Evolutionary conservation across 768 basidiomycete species (phyloP), one percentile per base, ranked within the genome.

Genomic region (Lanmaoa rubissima): DNA sequence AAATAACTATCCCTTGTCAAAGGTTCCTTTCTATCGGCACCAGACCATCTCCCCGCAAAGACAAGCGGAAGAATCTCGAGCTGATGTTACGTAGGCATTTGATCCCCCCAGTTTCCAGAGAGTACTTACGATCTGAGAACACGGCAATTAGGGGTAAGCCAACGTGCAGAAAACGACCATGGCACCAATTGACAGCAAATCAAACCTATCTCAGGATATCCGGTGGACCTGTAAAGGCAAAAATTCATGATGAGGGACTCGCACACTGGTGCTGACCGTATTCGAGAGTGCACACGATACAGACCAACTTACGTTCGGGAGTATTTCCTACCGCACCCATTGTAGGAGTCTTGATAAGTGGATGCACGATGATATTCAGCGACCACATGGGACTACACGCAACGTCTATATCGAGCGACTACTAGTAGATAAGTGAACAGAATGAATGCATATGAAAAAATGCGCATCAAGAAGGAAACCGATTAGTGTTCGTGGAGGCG

Each of bases 391-490:
- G 31, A 55, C 44, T 57, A 64, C 52, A 59, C 39, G 54, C 55
- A 58, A 41, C 43, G 41, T 65, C 59, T 64, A 66, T 58, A 64
- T 64, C 43, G 44, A 62, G 48, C 52, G 51, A 61, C 50, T 61
- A 67, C 48, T 61, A 51, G 45, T 60, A 61, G 51, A 65, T 60
- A 60, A 57, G 58, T 49, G 38, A 60, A 61, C 58, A 51, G 46
- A 59, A 57, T 53, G 60, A 51, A 54, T 56, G 57, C 51, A 58
- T 51, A 50, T 45, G 32, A 55, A 34, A 57, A 42, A 58, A 48
- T 49, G 58, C 49, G 53, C 61, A 51, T 51, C 51, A 26, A 51
- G 52, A 45, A 44, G 41, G 41, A 48, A 48, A 40, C n/a, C 17
- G 42, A 52, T 48, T 19, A 55, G 53, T 42, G 48, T 55, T 53